Base-by-base conservation (phyloP, 1,284 basidiomycete species). In the Trametes sp. region DNA sequence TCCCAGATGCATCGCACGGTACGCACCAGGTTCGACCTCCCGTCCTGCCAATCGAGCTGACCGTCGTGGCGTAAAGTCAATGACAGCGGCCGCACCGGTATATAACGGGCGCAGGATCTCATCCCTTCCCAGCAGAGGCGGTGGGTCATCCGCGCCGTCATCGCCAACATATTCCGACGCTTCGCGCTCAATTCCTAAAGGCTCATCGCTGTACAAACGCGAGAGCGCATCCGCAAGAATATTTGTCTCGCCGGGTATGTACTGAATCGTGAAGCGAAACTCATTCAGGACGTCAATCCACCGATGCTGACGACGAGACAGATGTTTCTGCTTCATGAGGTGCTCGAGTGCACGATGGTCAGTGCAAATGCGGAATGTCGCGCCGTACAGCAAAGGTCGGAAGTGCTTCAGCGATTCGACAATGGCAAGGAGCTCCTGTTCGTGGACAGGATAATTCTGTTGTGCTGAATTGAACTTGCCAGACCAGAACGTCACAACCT, bases 211-310 rank as follows among this genome's bases (percentile, higher is more conserved):
- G 54, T 79, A 79, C 16, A 79, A 74, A 4, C 75, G 59, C 0
- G 76, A 80, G 23, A 80, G 76, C 0, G 69, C 73, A 46, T 77
- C 72, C 4, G 73, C 67, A 1, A 78, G 55, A 0, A 75, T 64
- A 24, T 69, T 69, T 11, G 48, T 48, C 3, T 52, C 36, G 4
- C 67, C 64, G 0, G 59, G 59, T 0, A 68, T 61, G 57, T 75
- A 75, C 9, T 64, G 21, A 16, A 75, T 69, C 0, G 54, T 48
- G 29, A 72, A 74, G 28, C 69, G 55, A 41, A 69, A 75, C n/a
- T 75, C 63, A 6, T 62, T 36, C 0, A 75, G 42, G 8, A 61
- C 41, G 29, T 74, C 70, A 19, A 61, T 26, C 74, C 74, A 75
- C 3, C 67, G 35, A 8, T 58, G 33, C 57, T 75, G 74, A 3